Evolutionary conservation across 495 filamentous ascomycete species (phyloP).

Genomic region (Hypoxylon perforatum): DNA sequence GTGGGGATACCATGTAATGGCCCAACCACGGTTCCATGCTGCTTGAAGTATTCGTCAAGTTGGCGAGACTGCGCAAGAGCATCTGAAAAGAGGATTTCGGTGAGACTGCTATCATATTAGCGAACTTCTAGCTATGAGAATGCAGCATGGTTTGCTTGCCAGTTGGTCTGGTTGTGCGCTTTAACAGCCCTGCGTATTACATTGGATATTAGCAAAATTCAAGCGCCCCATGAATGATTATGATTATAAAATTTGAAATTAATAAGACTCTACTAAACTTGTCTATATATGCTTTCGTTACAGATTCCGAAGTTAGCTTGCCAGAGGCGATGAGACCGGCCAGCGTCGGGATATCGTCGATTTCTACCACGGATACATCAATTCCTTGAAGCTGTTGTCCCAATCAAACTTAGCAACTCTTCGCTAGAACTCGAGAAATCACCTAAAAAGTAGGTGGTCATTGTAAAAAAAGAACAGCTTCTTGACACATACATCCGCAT

Average conservation of each 20-base stretch:
- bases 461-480: not conserved
- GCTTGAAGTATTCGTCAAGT: constrained; percentile 66
- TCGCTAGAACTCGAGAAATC: not conserved
- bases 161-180: constrained; percentile 54
- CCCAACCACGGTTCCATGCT: constrained; percentile 61
- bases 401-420: constrained; percentile 27
- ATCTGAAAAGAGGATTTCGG: constrained; percentile 68
- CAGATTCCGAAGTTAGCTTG: constrained; percentile 54
- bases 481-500: constrained; percentile 23
- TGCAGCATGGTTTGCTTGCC: constrained; percentile 39
- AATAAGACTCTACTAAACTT: constrained; percentile 50
- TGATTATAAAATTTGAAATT: not conserved
- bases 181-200: constrained; percentile 9
- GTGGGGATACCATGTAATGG: constrained; percentile 81
- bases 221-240: not conserved
- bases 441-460: not conserved
- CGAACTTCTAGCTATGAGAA: not conserved
- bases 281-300: constrained; percentile 60
- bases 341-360: constrained; percentile 52
- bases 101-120: constrained; percentile 61
- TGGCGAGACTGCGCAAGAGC: constrained; percentile 68
- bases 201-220: constrained; percentile 11
- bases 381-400: constrained; percentile 18
- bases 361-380: constrained; percentile 52
- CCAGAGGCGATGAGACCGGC: constrained; percentile 50